phyloP scores from a whole-genome alignment of 495 filamentous ascomycete genomes.

The Hypoxylon lienhwacheense region DNA sequence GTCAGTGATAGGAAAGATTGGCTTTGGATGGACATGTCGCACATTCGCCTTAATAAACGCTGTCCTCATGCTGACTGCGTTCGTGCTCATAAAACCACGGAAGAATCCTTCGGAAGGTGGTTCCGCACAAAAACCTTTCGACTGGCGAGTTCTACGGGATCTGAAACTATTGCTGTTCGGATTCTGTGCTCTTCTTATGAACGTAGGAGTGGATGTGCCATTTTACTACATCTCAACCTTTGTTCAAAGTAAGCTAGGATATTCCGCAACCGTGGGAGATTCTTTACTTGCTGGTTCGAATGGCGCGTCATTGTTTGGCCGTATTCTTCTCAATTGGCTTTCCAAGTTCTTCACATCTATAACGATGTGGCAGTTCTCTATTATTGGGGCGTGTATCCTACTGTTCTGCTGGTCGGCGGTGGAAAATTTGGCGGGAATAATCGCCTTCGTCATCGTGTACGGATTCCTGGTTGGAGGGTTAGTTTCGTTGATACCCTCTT shows the following conservation, averaged over 20 bases:
- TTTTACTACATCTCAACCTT: conserved; percentile 63
- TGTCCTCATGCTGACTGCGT: conserved; percentile 47
- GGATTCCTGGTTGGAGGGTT: conserved; percentile 47
- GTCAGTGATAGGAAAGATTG: conserved; percentile 53
- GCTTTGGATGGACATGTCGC: conserved; percentile 66
- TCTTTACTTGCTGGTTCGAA: conserved; percentile 66
- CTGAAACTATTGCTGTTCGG: conserved; percentile 50
- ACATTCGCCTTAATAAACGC: conserved; percentile 61
- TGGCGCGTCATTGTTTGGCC: conserved; percentile 65
- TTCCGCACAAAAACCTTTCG: conserved; percentile 33
- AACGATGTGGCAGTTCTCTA: conserved; percentile 59
- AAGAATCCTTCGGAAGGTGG: conserved; percentile 18
- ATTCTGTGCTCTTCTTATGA: conserved; percentile 59
- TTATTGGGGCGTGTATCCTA: conserved; percentile 54
- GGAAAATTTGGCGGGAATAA: conserved; percentile 37
- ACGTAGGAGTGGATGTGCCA: conserved; percentile 66
- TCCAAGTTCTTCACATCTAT: conserved; percentile 58
- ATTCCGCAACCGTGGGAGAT: conserved; percentile 25
- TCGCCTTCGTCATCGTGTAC: conserved; percentile 47
- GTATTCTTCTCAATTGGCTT: conserved; percentile 60
- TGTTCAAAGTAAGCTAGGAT: conserved; percentile 49
- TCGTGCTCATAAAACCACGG: conserved; percentile 51
- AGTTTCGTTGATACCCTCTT: conserved; percentile 40
- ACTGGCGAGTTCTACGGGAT: conserved; percentile 47
- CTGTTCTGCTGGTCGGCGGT: conserved; percentile 43